Base-by-base conservation (phyloP, 306 rosid genomes). In the Canavalia ensiformis region DNA sequence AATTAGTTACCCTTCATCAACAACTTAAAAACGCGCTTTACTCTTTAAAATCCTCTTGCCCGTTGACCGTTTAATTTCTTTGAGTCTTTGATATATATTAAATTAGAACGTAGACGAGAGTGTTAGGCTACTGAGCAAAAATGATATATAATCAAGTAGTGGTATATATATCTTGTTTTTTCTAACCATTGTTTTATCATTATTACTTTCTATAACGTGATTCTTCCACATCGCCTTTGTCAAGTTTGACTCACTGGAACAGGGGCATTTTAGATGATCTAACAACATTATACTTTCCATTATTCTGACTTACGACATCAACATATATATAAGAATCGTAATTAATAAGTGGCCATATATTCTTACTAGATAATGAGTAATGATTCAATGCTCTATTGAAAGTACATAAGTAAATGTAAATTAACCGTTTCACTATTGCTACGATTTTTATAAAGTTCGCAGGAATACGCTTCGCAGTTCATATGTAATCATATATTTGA, bases 91-190 rank as follows among this genome's bases (percentile, higher is more conserved):
- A 18, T 18, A 18, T 18, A 18, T 18, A 18, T 18, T 18, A 18
- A 18, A 18, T 18, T 18, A 18, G 25, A 18, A 18, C 25, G 25
- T 18, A 18, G 25, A 18, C 4, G 28, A 33, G 18, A 69, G 56
- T 46, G 71, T 70, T 69, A 79, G 83, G 83, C 18, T 46, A 11
- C 45, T 46, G 51, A n/a, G 78, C 83, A 80, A 55, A 18, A 3
- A 58, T 46, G 70, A 56, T 45, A n/a, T 30, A 41, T 69, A 18
- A 18, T 18, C 25, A 18, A 18, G 25, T 18, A 18, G 25, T 18
- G 25, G 25, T 18, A 18, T 18, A 18, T 18, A 59, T 6, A 77
- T 79, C 18, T 28, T 13, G 65, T 55, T 67, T 47, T 41, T 67
- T 71, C 47, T 13, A 54, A 8, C 75, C 68, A 67, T 67, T 66